A percentile compares a stretch with the other conserved stretches of the same genome.
These are phyloP conservation scores for Rhizopus stolonifer DNA, from an alignment of 371 early-diverging fungal genomes.

Conservation along the genomic window DNA sequence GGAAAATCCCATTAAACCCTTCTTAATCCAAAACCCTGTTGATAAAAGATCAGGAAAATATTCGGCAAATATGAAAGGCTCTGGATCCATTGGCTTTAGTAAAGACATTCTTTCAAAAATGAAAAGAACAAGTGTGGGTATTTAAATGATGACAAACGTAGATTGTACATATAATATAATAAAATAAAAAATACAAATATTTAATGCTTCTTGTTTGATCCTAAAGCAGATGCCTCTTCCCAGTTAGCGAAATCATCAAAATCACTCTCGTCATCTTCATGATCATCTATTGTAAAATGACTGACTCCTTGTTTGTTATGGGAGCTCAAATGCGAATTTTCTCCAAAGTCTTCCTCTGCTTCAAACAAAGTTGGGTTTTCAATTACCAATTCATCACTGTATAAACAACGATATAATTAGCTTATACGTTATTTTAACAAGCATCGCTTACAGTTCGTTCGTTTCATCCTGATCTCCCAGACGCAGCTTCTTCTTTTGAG, in stretches of 20 bases:
- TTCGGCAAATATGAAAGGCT: background rate
- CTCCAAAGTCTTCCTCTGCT: conserved; percentile 35
- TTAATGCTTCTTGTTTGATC: background rate
- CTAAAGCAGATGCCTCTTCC: conserved; percentile 27
- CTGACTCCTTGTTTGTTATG: background rate
- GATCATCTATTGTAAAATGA: conserved; percentile 31
- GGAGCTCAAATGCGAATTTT: conserved; percentile 6
- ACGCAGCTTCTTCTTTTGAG: conserved; percentile 25
- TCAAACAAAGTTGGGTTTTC: conserved; percentile 47
- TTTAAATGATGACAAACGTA: background rate
- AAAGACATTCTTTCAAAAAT: no score
- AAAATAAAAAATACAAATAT: background rate
- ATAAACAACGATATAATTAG: background rate
- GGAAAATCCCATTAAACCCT: background rate
- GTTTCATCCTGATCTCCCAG: conserved; percentile 44
- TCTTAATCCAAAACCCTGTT: background rate
- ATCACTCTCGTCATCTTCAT: conserved; percentile 28
- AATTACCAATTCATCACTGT: conserved; percentile 48
- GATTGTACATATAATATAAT: background rate
- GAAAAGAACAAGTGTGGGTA: no score
- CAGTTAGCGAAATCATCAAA: conserved; percentile 45
- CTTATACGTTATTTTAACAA: background rate
- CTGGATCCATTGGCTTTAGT: background rate
- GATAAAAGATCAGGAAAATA: no score
- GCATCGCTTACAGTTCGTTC: conserved; percentile 45